Percentiles rank a stretch among this genome's conserved stretches.
phyloP scores from a whole-genome alignment of 225 moss, liverwort and hornwort genomes.

The Polytrichum formosum region DNA sequence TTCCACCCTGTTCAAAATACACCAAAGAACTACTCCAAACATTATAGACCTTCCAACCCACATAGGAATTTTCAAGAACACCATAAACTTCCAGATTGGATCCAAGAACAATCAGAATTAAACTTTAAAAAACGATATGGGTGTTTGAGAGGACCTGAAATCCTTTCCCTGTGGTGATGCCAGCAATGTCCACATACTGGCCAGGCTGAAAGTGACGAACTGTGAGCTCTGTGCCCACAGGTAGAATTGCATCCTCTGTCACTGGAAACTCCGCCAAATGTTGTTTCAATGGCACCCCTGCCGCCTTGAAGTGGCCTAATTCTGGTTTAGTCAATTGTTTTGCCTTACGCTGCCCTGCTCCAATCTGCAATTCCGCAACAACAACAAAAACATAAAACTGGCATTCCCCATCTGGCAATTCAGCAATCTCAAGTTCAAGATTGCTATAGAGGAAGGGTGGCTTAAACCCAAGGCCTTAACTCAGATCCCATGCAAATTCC shows the following conservation, averaged over 20 bases:
- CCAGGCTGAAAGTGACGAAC: conserved; percentile 95
- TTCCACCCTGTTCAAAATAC: conserved; percentile 67
- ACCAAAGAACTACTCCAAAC: conserved; percentile 2
- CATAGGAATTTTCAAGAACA: neutral
- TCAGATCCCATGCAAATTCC: too few species aligned
- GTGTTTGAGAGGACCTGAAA: conserved; percentile 57
- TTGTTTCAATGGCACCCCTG: conserved; percentile 89
- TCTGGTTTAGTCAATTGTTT: conserved; percentile 97
- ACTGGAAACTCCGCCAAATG: conserved; percentile 94
- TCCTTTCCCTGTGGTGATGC: conserved; percentile 95
- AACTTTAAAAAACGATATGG: neutral
- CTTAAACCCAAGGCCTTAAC: too few species aligned
- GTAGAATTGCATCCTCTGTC: conserved; percentile 79
- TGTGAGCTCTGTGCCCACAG: conserved; percentile 70
- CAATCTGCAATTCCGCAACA: conserved; percentile 51
- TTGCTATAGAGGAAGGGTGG: too few species aligned
- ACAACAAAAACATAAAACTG: neutral
- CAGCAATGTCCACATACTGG: conserved; percentile 89
- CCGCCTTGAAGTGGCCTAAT: conserved; percentile 89
- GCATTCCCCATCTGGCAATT: too few species aligned
- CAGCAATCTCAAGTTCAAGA: too few species aligned
- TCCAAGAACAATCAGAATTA: neutral
- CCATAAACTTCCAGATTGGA: neutral
- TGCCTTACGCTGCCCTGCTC: conserved; percentile 93
- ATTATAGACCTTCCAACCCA: neutral